A percentile compares a stretch with the other conserved stretches of the same genome.
Conservation (phyloP, 768 basidiomycete genomes). For the Podaxis rugospora region DNA sequence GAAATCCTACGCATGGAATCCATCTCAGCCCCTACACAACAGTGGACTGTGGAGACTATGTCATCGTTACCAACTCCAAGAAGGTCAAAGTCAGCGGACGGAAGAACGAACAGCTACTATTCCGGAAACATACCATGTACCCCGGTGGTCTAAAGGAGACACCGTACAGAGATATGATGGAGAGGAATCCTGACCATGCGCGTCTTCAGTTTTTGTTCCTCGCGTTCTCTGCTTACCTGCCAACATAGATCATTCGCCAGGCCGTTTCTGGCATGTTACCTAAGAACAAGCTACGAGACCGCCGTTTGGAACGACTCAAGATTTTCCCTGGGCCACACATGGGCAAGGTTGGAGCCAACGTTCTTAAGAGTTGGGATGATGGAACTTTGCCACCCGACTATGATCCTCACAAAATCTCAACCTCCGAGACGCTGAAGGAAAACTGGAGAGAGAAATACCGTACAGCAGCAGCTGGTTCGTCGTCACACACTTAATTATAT, state of each 20-base stretch:
- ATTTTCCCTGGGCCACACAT: conserved; percentile 81
- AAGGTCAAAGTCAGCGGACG: conserved; percentile 83
- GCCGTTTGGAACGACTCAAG: conserved; percentile 81
- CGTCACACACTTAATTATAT: conserved; percentile 6
- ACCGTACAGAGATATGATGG: conserved; percentile 79
- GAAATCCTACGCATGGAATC: not conserved
- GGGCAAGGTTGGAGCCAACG: conserved; percentile 72
- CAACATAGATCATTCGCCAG: conserved; percentile 79
- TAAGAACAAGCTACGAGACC: conserved; percentile 92
- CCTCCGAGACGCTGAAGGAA: conserved; percentile 30
- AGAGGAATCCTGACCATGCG: conserved; percentile 86
- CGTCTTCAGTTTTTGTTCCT: conserved; percentile 21
- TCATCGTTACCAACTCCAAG: conserved; percentile 88
- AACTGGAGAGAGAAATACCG: conserved; percentile 24
- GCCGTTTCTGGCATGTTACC: conserved; percentile 99
- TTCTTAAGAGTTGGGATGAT: conserved; percentile 82
- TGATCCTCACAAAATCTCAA: conserved; percentile 37
- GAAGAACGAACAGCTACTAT: conserved; percentile 84
- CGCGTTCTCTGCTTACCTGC: not conserved
- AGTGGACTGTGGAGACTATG: conserved; percentile 99
- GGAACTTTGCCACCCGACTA: conserved; percentile 57
- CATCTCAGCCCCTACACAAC: not conserved
- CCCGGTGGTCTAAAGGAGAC: conserved; percentile 93
- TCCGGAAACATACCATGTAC: conserved; percentile 87
- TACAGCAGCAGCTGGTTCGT: conserved; percentile 8